Base-by-base conservation (phyloP, 1,284 basidiomycete species). In the Microbotryum intermedium region DNA sequence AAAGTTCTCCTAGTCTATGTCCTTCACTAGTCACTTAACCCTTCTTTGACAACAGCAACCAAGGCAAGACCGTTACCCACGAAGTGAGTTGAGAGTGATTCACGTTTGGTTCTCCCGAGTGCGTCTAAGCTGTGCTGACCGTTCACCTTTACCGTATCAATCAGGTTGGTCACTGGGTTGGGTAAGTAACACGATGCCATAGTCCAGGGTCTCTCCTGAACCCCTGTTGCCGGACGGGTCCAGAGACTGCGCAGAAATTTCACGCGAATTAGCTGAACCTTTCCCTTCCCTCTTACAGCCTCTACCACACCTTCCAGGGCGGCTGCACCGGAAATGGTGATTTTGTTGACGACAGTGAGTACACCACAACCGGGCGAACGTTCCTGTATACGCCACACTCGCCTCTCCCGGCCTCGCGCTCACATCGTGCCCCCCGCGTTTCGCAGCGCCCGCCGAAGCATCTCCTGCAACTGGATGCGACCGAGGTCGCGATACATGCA, bases 251-350 rank as follows among this genome's bases (percentile, higher is more conserved):
- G 23, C 39, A n/a, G 23, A 43, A 13, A 25, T 21, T 13, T 30
- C 69, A 66, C 2, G 3, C 21, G 46, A 4, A 28, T 6, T 25
- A 30, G 30, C 50, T 51, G 25, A 51, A 9, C 10, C 48, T 30
- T 34, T 25, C 39, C 4, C 25, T 30, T 30, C 61, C 69, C 50
- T 71, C 68, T 69, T 50, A 81, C 65, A 81, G 81, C 42, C 75
- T 82, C 44, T 82, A 80, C 73, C 81, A 83, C 71, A 80, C 81
- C 45, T 83, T 82, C 76, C 79, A 83, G 68, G 81, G 81, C 34
- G 81, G 81, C 8, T 83, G 81, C 75, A 66, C 64, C 39, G 76
- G 75, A 44, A 57, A 74, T n/a, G 82, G 81, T 20, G 82, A 83
- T 69, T 69, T 61, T 44, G 81, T 84, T 55, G 67, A 71, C 43